Evolutionary conservation across 192 early-diverging fungal species (phyloP), one percentile per base, ranked within the genome.

Genomic region (Ramicandelaber brevisporus): DNA sequence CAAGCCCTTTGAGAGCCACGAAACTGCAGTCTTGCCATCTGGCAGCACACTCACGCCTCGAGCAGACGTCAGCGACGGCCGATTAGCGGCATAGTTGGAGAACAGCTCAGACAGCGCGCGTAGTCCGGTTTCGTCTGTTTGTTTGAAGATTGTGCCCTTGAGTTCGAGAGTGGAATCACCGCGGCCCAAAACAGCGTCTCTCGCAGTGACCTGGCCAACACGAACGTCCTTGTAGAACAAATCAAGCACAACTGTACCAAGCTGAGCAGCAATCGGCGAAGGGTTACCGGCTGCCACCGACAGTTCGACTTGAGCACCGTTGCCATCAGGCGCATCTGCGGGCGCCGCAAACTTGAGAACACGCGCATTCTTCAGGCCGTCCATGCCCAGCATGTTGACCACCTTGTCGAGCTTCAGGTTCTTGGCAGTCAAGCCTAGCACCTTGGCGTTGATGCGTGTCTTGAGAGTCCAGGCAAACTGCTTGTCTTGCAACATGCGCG

Each of bases 231-330:
- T n/a, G n/a, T n/a, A n/a, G n/a, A n/a, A n/a, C n/a, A n/a, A n/a
- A n/a, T n/a, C n/a, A n/a, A n/a, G n/a, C n/a, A n/a, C n/a, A n/a
- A n/a, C n/a, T n/a, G n/a, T n/a, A n/a, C n/a, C n/a, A n/a, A n/a
- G n/a, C n/a, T n/a, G n/a, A n/a, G n/a, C n/a, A n/a, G n/a, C n/a
- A n/a, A n/a, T n/a, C n/a, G n/a, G n/a, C n/a, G n/a, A n/a, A n/a
- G n/a, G n/a, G n/a, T n/a, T n/a, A n/a, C n/a, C n/a, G n/a, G n/a
- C n/a, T n/a, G n/a, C n/a, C n/a, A n/a, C n/a, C n/a, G 53, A 57
- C 37, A 70, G 63, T 23, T 33, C 27, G 35, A 76, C 53, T 31
- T 50, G 59, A 43, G 75, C 70, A 34, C 57, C 69, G n/a, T n/a
- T n/a, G 29, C 63, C 74, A 9, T 59, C 46, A 6, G 46, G 40